A percentile compares a stretch with the other conserved stretches of the same genome.
These are phyloP conservation scores for Backusella circina DNA, from an alignment of 192 early-diverging fungal species.

Conservation along the genomic window DNA sequence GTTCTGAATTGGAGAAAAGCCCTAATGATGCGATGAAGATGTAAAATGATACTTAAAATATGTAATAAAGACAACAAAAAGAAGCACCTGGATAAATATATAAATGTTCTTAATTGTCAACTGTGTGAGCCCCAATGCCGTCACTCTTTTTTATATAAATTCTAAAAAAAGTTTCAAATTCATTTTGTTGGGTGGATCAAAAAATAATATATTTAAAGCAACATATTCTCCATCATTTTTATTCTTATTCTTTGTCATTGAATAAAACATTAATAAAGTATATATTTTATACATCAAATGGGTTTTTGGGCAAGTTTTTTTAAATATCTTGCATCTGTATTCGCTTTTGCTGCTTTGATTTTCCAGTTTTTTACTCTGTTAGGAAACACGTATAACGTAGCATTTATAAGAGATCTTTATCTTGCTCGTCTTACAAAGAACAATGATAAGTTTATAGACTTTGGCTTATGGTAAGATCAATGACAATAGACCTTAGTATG, in stretches of 20 bases:
- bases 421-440: not conserved
- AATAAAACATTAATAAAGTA: too few species aligned
- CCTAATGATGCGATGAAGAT: constrained; percentile 16
- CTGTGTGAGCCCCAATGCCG: too few species aligned
- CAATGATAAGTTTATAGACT: not conserved
- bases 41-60: constrained; percentile 2
- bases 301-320: not conserved
- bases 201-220: not conserved
- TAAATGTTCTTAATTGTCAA: not conserved
- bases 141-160: too few species aligned
- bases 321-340: not conserved
- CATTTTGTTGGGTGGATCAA: not conserved
- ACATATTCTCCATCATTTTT: not conserved
- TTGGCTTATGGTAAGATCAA: not conserved
- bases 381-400: not conserved
- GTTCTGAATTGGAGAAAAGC: constrained; percentile 12
- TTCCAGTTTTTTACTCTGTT: not conserved
- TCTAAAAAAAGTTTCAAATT: not conserved
- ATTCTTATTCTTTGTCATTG: not conserved
- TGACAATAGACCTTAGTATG: not conserved
- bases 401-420: not conserved
- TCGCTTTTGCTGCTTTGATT: not conserved
- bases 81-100: not conserved
- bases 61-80: constrained; percentile 3
- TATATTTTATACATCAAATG: not conserved